A percentile compares a stretch with the other conserved stretches of the same genome.
Evolutionary conservation across 176 grass and related monocot species (phyloP).

Genomic region (Ensete glaucum): DNA sequence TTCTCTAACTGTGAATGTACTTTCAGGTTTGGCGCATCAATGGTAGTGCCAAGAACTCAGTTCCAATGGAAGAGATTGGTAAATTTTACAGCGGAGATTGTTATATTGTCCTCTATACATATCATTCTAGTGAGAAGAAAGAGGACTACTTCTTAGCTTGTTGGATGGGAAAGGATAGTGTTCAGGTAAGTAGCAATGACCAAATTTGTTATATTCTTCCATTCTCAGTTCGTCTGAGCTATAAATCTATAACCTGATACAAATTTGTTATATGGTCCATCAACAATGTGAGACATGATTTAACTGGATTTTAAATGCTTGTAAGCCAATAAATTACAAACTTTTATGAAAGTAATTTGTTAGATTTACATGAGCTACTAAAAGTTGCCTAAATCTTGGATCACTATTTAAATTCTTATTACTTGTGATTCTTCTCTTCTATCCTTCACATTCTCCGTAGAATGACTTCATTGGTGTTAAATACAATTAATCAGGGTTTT

Average conservation of each 20-base stretch:
- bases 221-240: background rate
- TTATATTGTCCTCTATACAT: conserved; percentile 87
- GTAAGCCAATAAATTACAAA: background rate
- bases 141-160: conserved; percentile 83
- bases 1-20: conserved; percentile 17
- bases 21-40: conserved; percentile 83
- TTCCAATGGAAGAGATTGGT: conserved; percentile 76
- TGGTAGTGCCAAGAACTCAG: conserved; percentile 58
- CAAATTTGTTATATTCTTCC: background rate
- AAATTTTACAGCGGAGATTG: conserved; percentile 97
- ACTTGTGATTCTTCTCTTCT: too few species aligned
- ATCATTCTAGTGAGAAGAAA: conserved; percentile 91
- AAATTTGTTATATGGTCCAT: background rate
- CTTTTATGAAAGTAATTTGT: background rate
- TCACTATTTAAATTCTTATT: too few species aligned
- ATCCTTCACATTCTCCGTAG: too few species aligned
- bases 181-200: conserved; percentile 41
- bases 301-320: background rate
- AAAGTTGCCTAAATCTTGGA: background rate
- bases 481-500: too few species aligned
- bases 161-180: conserved; percentile 87
- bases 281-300: background rate
- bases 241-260: too few species aligned
- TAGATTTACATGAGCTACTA: background rate
- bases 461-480: too few species aligned